Evolutionary conservation across 1,139 yeast genomes (phyloP).

Genomic region (Zygotorulaspora mrakii): DNA sequence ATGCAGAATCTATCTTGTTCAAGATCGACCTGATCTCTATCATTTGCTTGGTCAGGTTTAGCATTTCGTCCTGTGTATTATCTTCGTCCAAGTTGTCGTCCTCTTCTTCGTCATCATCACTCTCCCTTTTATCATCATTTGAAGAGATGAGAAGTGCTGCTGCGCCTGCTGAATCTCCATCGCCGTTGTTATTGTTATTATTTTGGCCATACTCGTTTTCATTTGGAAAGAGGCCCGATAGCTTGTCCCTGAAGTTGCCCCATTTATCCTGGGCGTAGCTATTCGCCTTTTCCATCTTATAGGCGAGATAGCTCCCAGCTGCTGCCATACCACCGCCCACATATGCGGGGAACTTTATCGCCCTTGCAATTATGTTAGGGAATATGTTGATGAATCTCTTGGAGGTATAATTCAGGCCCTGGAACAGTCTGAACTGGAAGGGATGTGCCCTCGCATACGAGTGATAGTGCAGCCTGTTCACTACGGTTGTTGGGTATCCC

Average conservation of each 20-base stretch:
- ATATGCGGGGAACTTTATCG: conserved; percentile 67
- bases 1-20: conserved; percentile 65
- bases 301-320: conserved; percentile 87
- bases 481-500: neutral
- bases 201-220: conserved; percentile 36
- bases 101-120: conserved; percentile 41
- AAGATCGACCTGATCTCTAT: conserved; percentile 85
- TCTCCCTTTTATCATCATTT: conserved; percentile 35
- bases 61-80: conserved; percentile 68
- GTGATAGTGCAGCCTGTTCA: conserved; percentile 17
- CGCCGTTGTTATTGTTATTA: conserved; percentile 36
- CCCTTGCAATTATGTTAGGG: conserved; percentile 54
- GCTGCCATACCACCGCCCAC: conserved; percentile 91
- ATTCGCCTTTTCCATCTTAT: conserved; percentile 85
- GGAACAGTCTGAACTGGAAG: conserved; percentile 19
- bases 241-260: conserved; percentile 44
- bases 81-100: conserved; percentile 45
- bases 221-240: conserved; percentile 32
- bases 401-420: conserved; percentile 18
- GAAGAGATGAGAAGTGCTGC: conserved; percentile 40
- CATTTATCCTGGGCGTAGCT: conserved; percentile 65
- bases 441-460: conserved; percentile 23
- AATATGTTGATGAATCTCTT: conserved; percentile 38
- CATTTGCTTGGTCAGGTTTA: conserved; percentile 89
- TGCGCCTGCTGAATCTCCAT: conserved; percentile 37